Percentiles rank a stretch among this genome's conserved stretches.
phyloP scores from a whole-genome alignment of 2,329 filamentous ascomycete genomes.

The Septoria petroselini region DNA sequence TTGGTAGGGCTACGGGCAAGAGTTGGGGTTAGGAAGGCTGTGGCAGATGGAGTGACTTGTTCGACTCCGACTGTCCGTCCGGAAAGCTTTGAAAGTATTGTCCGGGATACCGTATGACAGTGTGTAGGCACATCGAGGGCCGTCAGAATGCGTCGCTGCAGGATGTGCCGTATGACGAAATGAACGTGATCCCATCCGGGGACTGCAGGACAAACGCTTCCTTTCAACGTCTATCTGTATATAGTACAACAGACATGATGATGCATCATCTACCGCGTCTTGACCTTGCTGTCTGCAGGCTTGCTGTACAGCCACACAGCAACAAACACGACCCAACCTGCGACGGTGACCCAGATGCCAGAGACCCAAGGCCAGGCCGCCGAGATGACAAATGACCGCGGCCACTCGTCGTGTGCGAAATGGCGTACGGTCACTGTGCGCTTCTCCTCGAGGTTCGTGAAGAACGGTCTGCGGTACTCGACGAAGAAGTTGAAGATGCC shows the following conservation, averaged over 20 bases:
- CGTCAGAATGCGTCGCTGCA: too few relatives aligned
- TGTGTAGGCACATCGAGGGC: too few relatives aligned
- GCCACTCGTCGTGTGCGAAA: conserved; percentile 96
- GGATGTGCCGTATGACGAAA: too few relatives aligned
- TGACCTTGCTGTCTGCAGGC: conserved; percentile 47
- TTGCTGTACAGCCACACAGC: conserved; percentile 81
- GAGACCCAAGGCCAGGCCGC: conserved; percentile 94
- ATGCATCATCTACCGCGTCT: conserved; percentile 20
- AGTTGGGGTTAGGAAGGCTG: too few relatives aligned
- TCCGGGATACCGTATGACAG: too few relatives aligned
- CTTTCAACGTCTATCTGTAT: too few relatives aligned
- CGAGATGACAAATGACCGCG: conserved; percentile 82
- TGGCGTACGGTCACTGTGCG: conserved; percentile 90
- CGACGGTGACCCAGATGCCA: conserved; percentile 78
- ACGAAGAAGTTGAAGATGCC: conserved; percentile 93
- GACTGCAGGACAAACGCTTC: too few relatives aligned
- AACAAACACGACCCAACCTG: conserved; percentile 81
- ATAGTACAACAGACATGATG: neutral
- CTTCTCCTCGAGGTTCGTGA: conserved; percentile 89
- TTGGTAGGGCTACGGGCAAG: too few relatives aligned
- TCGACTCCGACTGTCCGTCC: too few relatives aligned
- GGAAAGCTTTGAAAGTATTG: too few relatives aligned
- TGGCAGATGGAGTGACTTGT: too few relatives aligned
- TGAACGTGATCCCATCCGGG: too few relatives aligned
- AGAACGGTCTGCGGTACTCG: conserved; percentile 94